Evolutionary conservation across 2,329 filamentous ascomycete species (phyloP).

Genomic region (Arthrinium phaeospermum): DNA sequence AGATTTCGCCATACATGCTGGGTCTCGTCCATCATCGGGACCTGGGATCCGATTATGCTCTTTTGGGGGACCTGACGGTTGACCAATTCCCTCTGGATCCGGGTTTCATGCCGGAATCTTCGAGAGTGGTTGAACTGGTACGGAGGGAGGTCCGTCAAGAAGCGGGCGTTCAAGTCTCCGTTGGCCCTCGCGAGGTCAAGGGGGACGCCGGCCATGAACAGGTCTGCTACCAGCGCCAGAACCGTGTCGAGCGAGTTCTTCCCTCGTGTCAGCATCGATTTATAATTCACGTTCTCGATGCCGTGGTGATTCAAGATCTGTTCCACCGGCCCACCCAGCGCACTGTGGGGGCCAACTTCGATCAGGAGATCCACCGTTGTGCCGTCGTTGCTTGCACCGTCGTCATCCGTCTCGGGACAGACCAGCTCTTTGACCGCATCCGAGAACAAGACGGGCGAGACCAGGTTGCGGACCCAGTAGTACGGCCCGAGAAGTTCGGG

Average conservation of each 20-base stretch:
- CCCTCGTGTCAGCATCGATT: constrained; percentile 27
- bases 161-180: no score
- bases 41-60: no score
- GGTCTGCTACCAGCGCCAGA: constrained; percentile 26
- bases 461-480: constrained; percentile 35
- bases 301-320: constrained; percentile 23
- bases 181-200: no score
- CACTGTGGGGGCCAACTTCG: constrained; percentile 38
- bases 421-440: constrained; percentile 29
- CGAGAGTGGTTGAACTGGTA: no score
- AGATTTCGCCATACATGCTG: constrained; percentile 28
- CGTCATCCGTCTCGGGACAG: no score
- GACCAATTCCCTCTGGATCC: no score
- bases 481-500: constrained; percentile 25
- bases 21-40: no score
- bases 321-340: constrained; percentile 33
- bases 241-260: constrained; percentile 26
- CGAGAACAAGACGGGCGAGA: constrained; percentile 31
- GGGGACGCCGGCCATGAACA: constrained; percentile 6
- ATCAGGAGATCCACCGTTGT: constrained; percentile 32
- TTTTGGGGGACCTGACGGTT: no score
- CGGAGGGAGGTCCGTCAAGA: no score
- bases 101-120: no score
- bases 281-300: constrained; percentile 31
- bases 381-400: not conserved